A percentile compares a stretch with the other conserved stretches of the same genome.
Conservation (phyloP, 139 green algal genomes). For the Eudorina sp. region DNA sequence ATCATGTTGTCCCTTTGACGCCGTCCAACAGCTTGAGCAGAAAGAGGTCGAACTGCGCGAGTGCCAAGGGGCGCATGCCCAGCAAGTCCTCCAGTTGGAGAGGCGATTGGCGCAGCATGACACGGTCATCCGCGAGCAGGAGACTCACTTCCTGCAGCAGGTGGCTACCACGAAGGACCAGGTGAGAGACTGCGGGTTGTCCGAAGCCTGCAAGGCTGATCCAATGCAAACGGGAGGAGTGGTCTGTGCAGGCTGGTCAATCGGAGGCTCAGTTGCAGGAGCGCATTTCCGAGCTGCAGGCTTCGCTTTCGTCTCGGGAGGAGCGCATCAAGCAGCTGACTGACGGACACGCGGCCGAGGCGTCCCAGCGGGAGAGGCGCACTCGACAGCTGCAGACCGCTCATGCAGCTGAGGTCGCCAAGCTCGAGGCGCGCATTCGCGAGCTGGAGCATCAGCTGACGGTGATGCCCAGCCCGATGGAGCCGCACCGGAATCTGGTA, state of each 20-base stretch:
- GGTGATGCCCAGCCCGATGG: background rate
- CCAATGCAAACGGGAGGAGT: too few species aligned
- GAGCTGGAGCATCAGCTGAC: slow-evolving; percentile 11
- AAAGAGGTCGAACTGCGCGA: slow-evolving; percentile 18
- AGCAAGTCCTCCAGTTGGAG: background rate
- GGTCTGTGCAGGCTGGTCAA: too few species aligned
- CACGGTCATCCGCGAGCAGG: background rate
- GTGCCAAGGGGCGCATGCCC: background rate
- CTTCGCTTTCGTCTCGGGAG: background rate
- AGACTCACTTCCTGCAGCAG: slow-evolving; percentile 5
- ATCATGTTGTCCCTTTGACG: too few species aligned
- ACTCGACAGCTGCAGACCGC: background rate
- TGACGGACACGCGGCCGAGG: background rate
- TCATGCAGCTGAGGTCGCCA: background rate
- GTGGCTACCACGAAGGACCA: background rate
- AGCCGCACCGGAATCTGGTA: background rate
- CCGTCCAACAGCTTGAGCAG: background rate
- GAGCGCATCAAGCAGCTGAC: slow-evolving; percentile 17
- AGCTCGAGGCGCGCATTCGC: background rate
- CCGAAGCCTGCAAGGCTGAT: too few species aligned
- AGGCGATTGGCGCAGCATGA: slow-evolving; percentile 16
- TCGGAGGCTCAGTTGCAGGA: background rate
- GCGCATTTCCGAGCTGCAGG: slow-evolving; percentile 9
- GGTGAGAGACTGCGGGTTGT: too few species aligned
- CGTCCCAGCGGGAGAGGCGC: background rate